These are phyloP conservation scores for Cinnamomum chago DNA, from an alignment of 164 flowering plant species.

Conservation along the genomic window DNA sequence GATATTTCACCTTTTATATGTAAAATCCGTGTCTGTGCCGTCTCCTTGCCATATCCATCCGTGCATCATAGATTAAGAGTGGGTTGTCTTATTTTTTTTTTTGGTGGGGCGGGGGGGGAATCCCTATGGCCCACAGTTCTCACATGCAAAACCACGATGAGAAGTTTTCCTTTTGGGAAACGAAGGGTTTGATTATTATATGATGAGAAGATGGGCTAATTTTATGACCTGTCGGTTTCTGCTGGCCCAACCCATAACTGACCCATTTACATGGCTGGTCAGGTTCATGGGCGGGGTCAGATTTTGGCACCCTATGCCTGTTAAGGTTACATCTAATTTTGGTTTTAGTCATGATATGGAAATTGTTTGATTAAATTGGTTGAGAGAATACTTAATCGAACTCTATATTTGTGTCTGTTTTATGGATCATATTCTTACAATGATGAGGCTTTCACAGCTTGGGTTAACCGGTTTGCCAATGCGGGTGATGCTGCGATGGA, in stretches of 20 bases:
- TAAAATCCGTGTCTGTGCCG: no score
- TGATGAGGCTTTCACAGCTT: conserved; percentile 40
- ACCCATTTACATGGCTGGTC: background rate
- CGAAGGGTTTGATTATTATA: background rate
- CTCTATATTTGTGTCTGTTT: background rate
- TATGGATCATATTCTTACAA: background rate
- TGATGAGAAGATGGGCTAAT: background rate
- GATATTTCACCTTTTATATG: no score
- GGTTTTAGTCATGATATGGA: background rate
- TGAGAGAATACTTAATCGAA: background rate
- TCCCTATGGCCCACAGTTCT: no score
- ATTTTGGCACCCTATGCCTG: background rate
- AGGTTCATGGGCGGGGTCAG: background rate
- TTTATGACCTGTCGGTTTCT: no score
- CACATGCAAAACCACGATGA: no score
- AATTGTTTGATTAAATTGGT: background rate
- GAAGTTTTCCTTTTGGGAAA: background rate
- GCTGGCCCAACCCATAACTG: background rate
- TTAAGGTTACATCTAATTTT: background rate
- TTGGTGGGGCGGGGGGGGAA: no score
- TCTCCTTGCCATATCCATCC: no score
- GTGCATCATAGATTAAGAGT: no score
- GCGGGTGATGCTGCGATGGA: conserved; percentile 98
- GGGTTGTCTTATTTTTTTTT: no score
- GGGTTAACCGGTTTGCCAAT: conserved; percentile 98